Conservation (phyloP, 768 basidiomycete genomes). For the Tricholoma saponaceum region DNA sequence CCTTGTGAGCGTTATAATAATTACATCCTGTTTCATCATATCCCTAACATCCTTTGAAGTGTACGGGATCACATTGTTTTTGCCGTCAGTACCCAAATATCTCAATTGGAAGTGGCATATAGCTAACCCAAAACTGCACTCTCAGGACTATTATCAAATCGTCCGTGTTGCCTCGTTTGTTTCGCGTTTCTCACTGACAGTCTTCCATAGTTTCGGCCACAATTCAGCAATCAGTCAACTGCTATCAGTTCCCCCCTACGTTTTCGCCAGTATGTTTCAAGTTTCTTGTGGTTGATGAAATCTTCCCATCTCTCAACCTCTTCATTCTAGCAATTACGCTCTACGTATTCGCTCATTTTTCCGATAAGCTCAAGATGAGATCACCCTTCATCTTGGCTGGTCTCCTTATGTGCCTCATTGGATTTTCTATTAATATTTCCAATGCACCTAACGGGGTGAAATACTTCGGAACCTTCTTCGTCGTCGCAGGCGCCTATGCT, state of each 20-base stretch:
- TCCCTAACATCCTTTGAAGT: constrained; percentile 31
- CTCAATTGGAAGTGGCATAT: background rate
- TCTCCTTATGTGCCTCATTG: constrained; percentile 46
- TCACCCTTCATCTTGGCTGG: constrained; percentile 56
- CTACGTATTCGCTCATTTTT: constrained; percentile 49
- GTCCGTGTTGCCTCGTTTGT: constrained; percentile 20
- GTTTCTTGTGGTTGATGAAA: background rate
- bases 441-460: constrained; percentile 48
- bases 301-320: background rate
- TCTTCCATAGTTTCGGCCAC: constrained; percentile 51
- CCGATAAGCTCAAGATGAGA: constrained; percentile 52
- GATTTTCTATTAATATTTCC: constrained; percentile 64
- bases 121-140: background rate
- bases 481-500: constrained; percentile 60
- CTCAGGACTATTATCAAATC: constrained; percentile 55
- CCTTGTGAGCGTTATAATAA: constrained; percentile 43
- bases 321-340: constrained; percentile 44
- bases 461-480: constrained; percentile 72
- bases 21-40: background rate
- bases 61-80: constrained; percentile 67
- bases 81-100: constrained; percentile 48
- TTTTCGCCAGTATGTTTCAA: constrained; percentile 49
- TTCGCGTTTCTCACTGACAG: background rate
- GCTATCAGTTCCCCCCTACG: constrained; percentile 65
- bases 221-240: constrained; percentile 54